These are phyloP conservation scores for Eucalyptus sp. DNA, from an alignment of 345 rosid species.

Conservation along the genomic window DNA sequence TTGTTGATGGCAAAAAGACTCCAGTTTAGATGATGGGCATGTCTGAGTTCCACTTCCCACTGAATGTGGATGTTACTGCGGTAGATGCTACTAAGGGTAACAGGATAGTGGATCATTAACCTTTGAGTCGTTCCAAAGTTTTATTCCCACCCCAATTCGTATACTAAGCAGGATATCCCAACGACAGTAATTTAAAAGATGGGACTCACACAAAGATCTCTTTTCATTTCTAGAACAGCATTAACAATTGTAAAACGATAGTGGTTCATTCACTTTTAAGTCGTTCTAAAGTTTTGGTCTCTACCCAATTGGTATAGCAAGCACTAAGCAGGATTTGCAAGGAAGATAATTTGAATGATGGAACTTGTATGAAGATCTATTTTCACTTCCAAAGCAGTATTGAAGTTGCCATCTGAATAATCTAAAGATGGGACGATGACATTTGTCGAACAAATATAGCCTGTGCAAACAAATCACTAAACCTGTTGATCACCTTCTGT, in stretches of 20 bases:
- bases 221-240: not conserved
- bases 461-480: not conserved
- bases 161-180: not conserved
- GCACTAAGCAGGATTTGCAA: not conserved
- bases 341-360: not conserved
- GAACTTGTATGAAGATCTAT: not conserved
- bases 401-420: not conserved
- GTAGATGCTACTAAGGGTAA: not conserved
- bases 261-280: not conserved
- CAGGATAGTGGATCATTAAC: not conserved
- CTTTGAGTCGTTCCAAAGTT: not conserved
- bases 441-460: not conserved
- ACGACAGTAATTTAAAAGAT: not conserved
- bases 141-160: not conserved
- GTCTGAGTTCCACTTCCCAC: not conserved
- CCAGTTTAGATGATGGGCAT: not conserved
- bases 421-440: not conserved
- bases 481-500: not conserved
- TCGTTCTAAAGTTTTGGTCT: not conserved
- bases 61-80: not conserved
- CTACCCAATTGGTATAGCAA: not conserved
- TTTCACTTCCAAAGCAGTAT: not conserved
- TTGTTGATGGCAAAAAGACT: not conserved
- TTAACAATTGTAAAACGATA: not conserved
- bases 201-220: not conserved